Percentiles rank a stretch among this genome's conserved stretches.
Conservation (phyloP, 2,329 filamentous ascomycete species). For the Verticillium alfalfae region DNA sequence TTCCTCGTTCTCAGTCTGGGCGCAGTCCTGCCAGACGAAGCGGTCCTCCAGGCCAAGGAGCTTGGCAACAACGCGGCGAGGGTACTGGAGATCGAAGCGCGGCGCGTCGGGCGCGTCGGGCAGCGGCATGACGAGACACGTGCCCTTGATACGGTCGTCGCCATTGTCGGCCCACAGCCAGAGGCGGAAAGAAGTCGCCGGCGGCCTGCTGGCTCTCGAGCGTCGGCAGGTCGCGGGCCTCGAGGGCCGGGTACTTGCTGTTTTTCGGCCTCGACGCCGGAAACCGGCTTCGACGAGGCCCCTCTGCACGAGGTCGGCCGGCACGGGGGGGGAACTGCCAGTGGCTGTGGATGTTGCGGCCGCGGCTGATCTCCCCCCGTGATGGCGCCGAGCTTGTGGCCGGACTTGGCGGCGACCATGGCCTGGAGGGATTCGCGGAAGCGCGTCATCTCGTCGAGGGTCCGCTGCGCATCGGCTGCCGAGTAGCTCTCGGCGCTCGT, state of each 20-base stretch:
- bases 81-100: slow-evolving; percentile 88
- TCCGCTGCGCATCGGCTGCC: slow-evolving; percentile 50
- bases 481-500: slow-evolving; percentile 52
- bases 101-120: slow-evolving; percentile 40
- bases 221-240: slow-evolving; percentile 41
- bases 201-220: slow-evolving; percentile 16
- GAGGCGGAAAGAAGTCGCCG: slow-evolving; percentile 75
- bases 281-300: slow-evolving; percentile 85
- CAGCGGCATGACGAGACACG: slow-evolving; percentile 69
- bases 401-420: slow-evolving; percentile 60
- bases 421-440: slow-evolving; percentile 73
- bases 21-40: slow-evolving; percentile 80
- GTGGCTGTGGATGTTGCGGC: slow-evolving; percentile 77
- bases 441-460: slow-evolving; percentile 74
- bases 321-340: slow-evolving; percentile 86
- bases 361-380: slow-evolving; percentile 89
- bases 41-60: slow-evolving; percentile 73
- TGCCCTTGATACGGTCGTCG: slow-evolving; percentile 53
- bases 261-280: slow-evolving; percentile 86
- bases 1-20: slow-evolving; percentile 74
- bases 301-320: slow-evolving; percentile 59
- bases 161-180: slow-evolving; percentile 68
- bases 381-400: slow-evolving; percentile 67
- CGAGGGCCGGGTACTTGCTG: slow-evolving; percentile 46
- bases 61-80: slow-evolving; percentile 81